Evolutionary conservation across 371 early-diverging fungal species (phyloP), one percentile per base, ranked within the genome.

Genomic region (Mortierella sp.): DNA sequence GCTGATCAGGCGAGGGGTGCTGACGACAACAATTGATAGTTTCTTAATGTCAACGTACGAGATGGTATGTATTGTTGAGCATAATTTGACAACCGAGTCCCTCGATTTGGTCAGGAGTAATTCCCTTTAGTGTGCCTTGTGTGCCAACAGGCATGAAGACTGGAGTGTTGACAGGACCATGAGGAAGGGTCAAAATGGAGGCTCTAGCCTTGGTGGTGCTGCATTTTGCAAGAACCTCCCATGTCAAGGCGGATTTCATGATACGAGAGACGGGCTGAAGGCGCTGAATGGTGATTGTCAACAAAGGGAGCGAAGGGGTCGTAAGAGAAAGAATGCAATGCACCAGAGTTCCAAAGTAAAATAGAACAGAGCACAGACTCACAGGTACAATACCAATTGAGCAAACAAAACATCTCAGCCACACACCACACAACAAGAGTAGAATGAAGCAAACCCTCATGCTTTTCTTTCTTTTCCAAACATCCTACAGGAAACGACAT

Each of bases 121-220:
- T 79, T 20, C 96, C 98, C 80, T 98, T 98, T 87, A 98, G 89
- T 16, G 96, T 92, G 24, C 97, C 99, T 86, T 97, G 95, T 5
- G 99, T 98, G n/a, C 96, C 98, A 12, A 98, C 99, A 8, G 99
- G 98, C 99, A 98, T 98, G 77, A 97, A 98, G 72, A 94, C 93
- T 35, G 99, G 99, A 43, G 96, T 93, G 66, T 94, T 90, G 16
- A 95, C 96, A 6, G 91, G 93, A 35, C 90, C 92, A 86, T 96
- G 96, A 52, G 95, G 96, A 66, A 97, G 84, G n/a, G 88, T 89
- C 80, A 96, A 84, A 28, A 90, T 73, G 12, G 95, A 93, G 0
- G 94, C 94, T 65, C 97, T 85, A 0, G 97, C 98, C 85, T 96
- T 97, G 59, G 97, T 96, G 14, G 92, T 94, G n/a, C 93, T 93